Conservation (phyloP, 495 filamentous ascomycete species). For the Neurospora tetraspora region DNA sequence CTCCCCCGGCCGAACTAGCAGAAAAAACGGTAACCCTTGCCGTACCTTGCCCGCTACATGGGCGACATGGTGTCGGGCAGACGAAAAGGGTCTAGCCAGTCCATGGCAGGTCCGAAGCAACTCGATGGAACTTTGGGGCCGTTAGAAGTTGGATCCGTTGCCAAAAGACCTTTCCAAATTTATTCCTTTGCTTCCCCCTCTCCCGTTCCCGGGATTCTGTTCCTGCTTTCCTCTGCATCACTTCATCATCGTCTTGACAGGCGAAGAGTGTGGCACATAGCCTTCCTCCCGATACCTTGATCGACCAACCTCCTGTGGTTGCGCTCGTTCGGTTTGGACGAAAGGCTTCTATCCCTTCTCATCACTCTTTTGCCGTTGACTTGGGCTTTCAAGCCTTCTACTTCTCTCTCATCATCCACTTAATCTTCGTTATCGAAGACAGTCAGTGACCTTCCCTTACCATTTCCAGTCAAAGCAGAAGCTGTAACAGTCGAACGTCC, state of each 20-base stretch:
- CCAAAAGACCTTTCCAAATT: neutral
- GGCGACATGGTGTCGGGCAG: neutral
- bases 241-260: neutral
- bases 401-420: neutral
- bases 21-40: neutral
- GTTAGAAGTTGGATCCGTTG: neutral
- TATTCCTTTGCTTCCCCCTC: neutral
- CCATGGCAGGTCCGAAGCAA: neutral
- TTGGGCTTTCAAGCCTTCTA: neutral
- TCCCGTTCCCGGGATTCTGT: neutral
- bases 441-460: neutral
- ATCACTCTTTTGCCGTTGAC: neutral
- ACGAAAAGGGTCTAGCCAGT: neutral
- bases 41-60: neutral
- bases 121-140: neutral
- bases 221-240: neutral
- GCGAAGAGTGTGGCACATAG: neutral
- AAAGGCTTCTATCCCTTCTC: neutral
- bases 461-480: neutral
- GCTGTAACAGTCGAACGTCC: neutral
- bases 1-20: neutral
- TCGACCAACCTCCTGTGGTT: neutral
- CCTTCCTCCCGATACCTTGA: neutral
- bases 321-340: neutral
- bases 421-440: neutral